A percentile compares a stretch with the other conserved stretches of the same genome.
Evolutionary conservation across 2,329 filamentous ascomycete genomes (phyloP).

Genomic region (Colletotrichum orchidophilum): DNA sequence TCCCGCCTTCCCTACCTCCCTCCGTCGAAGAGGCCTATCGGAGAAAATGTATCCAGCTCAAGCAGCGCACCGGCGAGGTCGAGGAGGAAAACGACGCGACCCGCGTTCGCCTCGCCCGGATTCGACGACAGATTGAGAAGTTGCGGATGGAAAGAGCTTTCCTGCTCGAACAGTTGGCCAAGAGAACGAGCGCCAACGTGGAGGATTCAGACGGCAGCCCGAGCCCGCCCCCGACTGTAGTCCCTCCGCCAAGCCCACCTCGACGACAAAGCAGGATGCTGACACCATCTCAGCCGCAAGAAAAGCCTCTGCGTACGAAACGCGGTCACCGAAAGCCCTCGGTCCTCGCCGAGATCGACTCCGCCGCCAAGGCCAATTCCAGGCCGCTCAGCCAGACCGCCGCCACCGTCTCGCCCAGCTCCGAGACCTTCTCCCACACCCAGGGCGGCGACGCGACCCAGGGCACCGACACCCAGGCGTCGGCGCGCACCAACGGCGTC

Average conservation of each 20-base stretch:
- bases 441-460: conserved; percentile 40
- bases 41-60: conserved; percentile 94
- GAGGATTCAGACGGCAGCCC: conserved; percentile 83
- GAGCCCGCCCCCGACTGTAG: conserved; percentile 81
- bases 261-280: conserved; percentile 34
- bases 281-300: conserved; percentile 68
- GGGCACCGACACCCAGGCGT: conserved; percentile 43
- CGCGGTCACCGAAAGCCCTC: conserved; percentile 74
- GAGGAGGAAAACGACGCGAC: conserved; percentile 91
- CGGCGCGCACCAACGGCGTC: conserved; percentile 49
- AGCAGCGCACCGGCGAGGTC: conserved; percentile 89
- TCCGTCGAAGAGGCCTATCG: conserved; percentile 97
- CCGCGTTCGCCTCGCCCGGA: conserved; percentile 78
- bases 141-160: conserved; percentile 87
- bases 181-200: conserved; percentile 78
- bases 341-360: conserved; percentile 54
- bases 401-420: conserved; percentile 57
- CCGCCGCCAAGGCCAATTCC: conserved; percentile 47
- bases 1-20: conserved; percentile 75
- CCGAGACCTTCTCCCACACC: conserved; percentile 63
- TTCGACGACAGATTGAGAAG: conserved; percentile 89
- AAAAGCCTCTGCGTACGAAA: conserved; percentile 80
- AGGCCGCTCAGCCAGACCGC: conserved; percentile 58
- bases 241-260: conserved; percentile 42
- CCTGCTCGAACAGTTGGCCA: conserved; percentile 76